These are phyloP conservation scores for Blastobotrys americana DNA, from an alignment of 805 yeast species.

Conservation along the genomic window DNA sequence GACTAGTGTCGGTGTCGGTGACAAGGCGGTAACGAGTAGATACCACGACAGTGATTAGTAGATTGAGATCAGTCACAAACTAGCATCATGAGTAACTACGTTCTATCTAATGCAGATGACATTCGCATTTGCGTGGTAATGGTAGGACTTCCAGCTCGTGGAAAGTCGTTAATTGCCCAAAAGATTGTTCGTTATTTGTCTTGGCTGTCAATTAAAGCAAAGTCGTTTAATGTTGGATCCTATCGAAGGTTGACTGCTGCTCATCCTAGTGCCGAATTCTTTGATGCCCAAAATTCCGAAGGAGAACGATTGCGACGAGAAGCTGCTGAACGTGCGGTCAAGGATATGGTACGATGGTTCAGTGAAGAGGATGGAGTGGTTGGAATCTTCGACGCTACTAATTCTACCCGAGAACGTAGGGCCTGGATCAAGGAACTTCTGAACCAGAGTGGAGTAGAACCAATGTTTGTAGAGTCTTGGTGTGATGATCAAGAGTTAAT, in stretches of 20 bases:
- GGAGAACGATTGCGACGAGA: slow-evolving; percentile 57
- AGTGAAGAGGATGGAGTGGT: slow-evolving; percentile 73
- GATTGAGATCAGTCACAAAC: no score
- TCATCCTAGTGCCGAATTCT: slow-evolving; percentile 70
- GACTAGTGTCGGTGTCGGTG: no score
- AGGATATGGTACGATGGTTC: slow-evolving; percentile 85
- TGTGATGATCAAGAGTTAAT: slow-evolving; percentile 79
- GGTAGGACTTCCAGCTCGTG: slow-evolving; percentile 53
- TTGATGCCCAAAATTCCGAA: slow-evolving; percentile 57
- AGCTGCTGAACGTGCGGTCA: slow-evolving; percentile 65
- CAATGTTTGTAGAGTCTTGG: slow-evolving; percentile 87
- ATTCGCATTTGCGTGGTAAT: slow-evolving; percentile 77
- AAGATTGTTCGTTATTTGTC: slow-evolving; percentile 86
- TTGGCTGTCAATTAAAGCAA: slow-evolving; percentile 84
- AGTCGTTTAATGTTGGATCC: slow-evolving; percentile 82
- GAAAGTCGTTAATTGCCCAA: slow-evolving; percentile 90
- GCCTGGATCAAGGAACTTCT: slow-evolving; percentile 43
- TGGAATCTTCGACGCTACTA: slow-evolving; percentile 91
- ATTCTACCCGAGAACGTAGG: slow-evolving; percentile 71
- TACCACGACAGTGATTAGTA: no score
- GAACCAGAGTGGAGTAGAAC: slow-evolving; percentile 57
- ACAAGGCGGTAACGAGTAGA: no score
- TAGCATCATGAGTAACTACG: not conserved
- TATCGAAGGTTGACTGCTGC: slow-evolving; percentile 64
- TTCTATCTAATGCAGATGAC: slow-evolving; percentile 29